Evolutionary conservation across 345 rosid species (phyloP), one percentile per base, ranked within the genome.

Genomic region (Gossypium thurberi): DNA sequence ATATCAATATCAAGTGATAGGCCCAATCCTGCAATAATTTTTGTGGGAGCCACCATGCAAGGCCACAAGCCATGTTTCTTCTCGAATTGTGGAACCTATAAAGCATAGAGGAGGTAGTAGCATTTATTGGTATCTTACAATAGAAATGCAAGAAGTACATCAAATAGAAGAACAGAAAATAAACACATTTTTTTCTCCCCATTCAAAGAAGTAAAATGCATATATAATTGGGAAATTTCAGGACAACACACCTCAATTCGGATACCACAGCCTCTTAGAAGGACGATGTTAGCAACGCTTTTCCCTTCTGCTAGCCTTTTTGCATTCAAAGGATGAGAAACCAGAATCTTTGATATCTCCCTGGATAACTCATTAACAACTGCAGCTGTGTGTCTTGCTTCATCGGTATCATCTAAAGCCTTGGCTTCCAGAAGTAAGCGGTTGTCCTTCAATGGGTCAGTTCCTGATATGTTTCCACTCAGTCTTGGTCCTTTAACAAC

Each of bases 1-100:
- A 95, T 90, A 82, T 95, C 98, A 71, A 95, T 86, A 78, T 84
- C 97, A 33, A 95, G 93, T 4, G 98, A 95, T 70, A 95, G 76
- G 73, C 99, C 98, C 65, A 92, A 85, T 72, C 99, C 98, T 33
- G 98, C 98, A 52, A 95, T 92, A 62, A 95, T 95, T 80, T 95
- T 95, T 43, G 99, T 95, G 46, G 99, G 99, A 76, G 98, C 97
- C 73, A 94, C 98, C 98, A 94, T 92, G 85, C 99, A 95, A 3
- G 99, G 92, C 90, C 88, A 81, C 76, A 95, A 78, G 8, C 97
- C 91, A 15, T 92, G 98, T 79, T 88, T 90, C 78, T 84, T 76
- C 70, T 79, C 85, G 73, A 94, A 94, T 65, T 86, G 81, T 51
- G 93, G 94, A 75, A 89, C 96, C 97, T 94, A 76, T 15, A 80